phyloP scores from a whole-genome alignment of 345 rosid species.

The Dipteronia dyeriana region DNA sequence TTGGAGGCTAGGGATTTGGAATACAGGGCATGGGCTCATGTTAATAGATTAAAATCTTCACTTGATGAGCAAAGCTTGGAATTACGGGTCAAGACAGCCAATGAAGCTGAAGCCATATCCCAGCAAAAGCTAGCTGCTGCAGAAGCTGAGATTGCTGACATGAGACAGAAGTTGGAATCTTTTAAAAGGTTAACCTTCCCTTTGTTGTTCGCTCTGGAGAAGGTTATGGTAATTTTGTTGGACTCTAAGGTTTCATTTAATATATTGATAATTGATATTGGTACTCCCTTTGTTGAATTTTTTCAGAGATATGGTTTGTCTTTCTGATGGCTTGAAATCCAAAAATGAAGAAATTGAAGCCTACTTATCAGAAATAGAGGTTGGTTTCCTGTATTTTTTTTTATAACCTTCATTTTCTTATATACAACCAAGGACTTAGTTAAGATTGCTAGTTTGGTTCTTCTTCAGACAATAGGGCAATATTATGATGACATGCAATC shows the following conservation, averaged over 20 bases:
- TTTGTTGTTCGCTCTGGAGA: conserved; percentile 1
- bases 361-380: conserved; percentile 94
- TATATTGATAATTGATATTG: conserved; percentile 2
- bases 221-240: not conserved
- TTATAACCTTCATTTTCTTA: conserved; percentile 21
- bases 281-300: conserved; percentile 14
- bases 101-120: conserved; percentile 94
- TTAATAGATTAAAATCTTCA: conserved; percentile 70
- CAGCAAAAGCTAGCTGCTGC: conserved; percentile 96
- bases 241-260: not conserved
- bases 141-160: conserved; percentile 97
- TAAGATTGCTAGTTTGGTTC: conserved; percentile 31
- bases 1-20: conserved; percentile 74
- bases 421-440: conserved; percentile 21
- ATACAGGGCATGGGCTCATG: conserved; percentile 78
- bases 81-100: conserved; percentile 87
- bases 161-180: conserved; percentile 79
- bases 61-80: conserved; percentile 92
- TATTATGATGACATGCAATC: conserved; percentile 95
- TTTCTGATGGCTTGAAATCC: conserved; percentile 73
- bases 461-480: conserved; percentile 83
- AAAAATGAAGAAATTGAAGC: conserved; percentile 91
- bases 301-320: conserved; percentile 63
- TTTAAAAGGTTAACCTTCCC: conserved; percentile 64
- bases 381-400: conserved; percentile 31